Base-by-base conservation (phyloP, 139 green algal species). In the Coelastrella sp. region DNA sequence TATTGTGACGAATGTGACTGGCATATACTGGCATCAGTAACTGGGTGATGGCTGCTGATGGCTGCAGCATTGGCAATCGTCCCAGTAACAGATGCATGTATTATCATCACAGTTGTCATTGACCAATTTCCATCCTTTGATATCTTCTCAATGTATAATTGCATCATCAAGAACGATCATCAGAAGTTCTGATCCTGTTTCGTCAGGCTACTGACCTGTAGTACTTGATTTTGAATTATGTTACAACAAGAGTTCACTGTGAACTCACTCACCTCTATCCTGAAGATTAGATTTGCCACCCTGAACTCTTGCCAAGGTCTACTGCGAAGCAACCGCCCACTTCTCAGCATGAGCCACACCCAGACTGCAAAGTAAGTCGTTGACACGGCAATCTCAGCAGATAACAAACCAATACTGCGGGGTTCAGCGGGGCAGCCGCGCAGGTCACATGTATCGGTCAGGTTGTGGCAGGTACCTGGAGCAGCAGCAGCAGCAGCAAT, bases 281-380 rank as follows among this genome's bases (percentile, higher is more conserved):
- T 77, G 7, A 86, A 45, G 0, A 87, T 66, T 21, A 72, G 40
- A 60, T 92, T 92, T 43, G 72, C 89, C 41, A 89, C 88, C 40
- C 87, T 68, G 51, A 86, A 90, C 13, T 82, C 27, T 30, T 71
- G 85, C 76, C 91, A 90, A 1, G 83, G 81, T 40, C 73, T 43
- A 19, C 35, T 37, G n/a, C 57, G 41, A 25, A 92, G 59, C 15
- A 84, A 73, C 30, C 75, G 34, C 23, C 88, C 75, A 60, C 71
- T 79, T 25, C 75, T 60, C 21, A 63, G 5, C 51, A 82, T 71
- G 23, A 82, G 53, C 75, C 75, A 82, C 38, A 83, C 35, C 71
- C 76, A 87, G 4, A 69, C 30, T 3, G 17, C 38, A 15, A 78
- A 75, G 60, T 87, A 87, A 3, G 34, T 30, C 32, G 83, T 60